Conservation (phyloP, 2,329 filamentous ascomycete species). For the Penicillium sp. region DNA sequence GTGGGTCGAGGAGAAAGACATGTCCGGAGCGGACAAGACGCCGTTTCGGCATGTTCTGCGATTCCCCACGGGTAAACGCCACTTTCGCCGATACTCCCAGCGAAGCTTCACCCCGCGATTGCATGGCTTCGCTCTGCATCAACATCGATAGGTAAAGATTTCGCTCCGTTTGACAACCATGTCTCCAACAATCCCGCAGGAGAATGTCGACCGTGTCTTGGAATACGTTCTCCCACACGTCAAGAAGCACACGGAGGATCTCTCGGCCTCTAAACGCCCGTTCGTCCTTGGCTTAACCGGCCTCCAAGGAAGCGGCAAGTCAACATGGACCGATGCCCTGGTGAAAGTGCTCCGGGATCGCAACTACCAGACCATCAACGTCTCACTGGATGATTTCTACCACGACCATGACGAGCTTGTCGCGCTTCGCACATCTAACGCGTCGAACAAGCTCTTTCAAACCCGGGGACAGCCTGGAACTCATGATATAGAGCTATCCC, state of each 20-base stretch:
- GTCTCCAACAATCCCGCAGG: slow-evolving; percentile 4
- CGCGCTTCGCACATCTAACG: slow-evolving; percentile 5
- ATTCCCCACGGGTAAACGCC: background rate
- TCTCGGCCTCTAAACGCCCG: slow-evolving; percentile 1
- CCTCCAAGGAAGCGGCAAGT: slow-evolving; percentile 20
- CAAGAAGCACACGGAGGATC: slow-evolving; percentile 1
- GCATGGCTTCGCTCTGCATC: too few species aligned
- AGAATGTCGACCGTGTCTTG: slow-evolving; percentile 6
- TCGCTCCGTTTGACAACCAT: background rate
- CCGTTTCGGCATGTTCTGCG: background rate
- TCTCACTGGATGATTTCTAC: slow-evolving; percentile 19
- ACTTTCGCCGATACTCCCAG: background rate
- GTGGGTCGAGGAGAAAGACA: slow-evolving; percentile 17
- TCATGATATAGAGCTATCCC: slow-evolving; percentile 13
- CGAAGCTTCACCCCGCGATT: too few species aligned
- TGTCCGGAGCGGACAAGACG: too few species aligned
- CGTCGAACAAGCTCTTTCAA: slow-evolving; percentile 14
- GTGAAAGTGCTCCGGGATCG: slow-evolving; percentile 8
- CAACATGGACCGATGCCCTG: slow-evolving; percentile 17
- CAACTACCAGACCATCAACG: slow-evolving; percentile 13
- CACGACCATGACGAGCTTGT: slow-evolving; percentile 17
- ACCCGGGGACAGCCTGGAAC: slow-evolving; percentile 18
- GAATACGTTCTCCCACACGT: slow-evolving; percentile 7
- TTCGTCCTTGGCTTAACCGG: slow-evolving; percentile 17
- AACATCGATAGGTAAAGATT: background rate